A percentile compares a stretch with the other conserved stretches of the same genome.
Conservation (phyloP, 169 alveolate species). For the Plasmodium sp. region DNA sequence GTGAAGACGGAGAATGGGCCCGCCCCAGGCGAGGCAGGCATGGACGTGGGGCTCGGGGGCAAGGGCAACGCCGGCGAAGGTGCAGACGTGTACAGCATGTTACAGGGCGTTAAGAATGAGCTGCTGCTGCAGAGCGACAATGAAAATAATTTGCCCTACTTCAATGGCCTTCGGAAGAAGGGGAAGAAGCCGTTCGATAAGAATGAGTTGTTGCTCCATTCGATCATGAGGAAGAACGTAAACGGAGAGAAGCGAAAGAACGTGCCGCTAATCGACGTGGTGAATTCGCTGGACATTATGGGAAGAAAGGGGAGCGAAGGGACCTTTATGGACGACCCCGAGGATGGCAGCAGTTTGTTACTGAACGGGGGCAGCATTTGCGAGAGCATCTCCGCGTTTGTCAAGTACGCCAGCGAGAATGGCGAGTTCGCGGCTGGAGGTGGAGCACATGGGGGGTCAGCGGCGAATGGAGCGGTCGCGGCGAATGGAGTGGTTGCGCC, state of each 20-base stretch:
- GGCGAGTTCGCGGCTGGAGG: not conserved
- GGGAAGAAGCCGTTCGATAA: not conserved
- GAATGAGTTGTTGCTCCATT: not conserved
- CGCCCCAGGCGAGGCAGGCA: not conserved
- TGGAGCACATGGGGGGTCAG: too few relatives aligned
- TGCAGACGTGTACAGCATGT: not conserved
- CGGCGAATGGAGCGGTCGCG: too few relatives aligned
- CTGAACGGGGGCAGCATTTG: not conserved
- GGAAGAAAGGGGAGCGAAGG: not conserved
- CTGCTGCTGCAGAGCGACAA: not conserved
- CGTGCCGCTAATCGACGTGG: not conserved
- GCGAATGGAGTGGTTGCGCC: too few relatives aligned
- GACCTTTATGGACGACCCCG: not conserved
- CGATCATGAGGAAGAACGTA: not conserved
- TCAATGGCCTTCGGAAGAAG: not conserved
- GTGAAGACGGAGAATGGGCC: not conserved
- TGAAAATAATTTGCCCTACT: not conserved
- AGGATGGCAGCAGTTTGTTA: not conserved
- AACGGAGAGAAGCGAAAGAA: not conserved
- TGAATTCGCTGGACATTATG: not conserved
- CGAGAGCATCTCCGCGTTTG: not conserved
- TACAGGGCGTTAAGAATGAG: not conserved
- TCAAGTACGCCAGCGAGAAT: not conserved
- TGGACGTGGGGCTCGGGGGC: not conserved
- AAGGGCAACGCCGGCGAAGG: not conserved